These are phyloP conservation scores for Aspergillus spinulosporus DNA, from an alignment of 2,329 filamentous ascomycete species.

Conservation along the genomic window DNA sequence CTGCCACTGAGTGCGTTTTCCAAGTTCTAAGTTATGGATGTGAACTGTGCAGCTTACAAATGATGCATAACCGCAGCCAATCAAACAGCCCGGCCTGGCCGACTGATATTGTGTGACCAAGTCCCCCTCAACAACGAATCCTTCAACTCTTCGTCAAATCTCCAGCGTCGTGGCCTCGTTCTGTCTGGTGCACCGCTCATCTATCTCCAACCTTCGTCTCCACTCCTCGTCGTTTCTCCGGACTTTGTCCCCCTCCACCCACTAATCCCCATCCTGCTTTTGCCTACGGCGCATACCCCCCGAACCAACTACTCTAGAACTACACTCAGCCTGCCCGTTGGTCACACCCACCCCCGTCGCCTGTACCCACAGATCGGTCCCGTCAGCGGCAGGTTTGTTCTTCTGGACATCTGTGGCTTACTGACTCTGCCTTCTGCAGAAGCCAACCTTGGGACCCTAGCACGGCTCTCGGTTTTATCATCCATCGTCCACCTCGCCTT, in stretches of 20 bases:
- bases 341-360: slow-evolving; percentile 21
- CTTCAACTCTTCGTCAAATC: slow-evolving; percentile 12
- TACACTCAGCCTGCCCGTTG: slow-evolving; percentile 17
- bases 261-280: slow-evolving; percentile 18
- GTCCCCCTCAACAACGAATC: slow-evolving; percentile 9
- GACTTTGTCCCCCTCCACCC: slow-evolving; percentile 15
- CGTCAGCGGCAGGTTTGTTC: slow-evolving; percentile 23
- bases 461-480: neutral
- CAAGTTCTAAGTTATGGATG: neutral
- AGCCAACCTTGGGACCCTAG: slow-evolving; percentile 17
- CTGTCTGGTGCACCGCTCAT: slow-evolving; percentile 15
- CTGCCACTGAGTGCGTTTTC: slow-evolving; percentile 1
- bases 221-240: slow-evolving; percentile 8
- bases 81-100: slow-evolving; percentile 4
- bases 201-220: slow-evolving; percentile 13
- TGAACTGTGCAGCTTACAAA: slow-evolving; percentile 9
- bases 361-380: slow-evolving; percentile 27
- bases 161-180: slow-evolving; percentile 13
- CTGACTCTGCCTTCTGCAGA: slow-evolving; percentile 22
- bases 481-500: neutral
- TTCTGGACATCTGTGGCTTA: slow-evolving; percentile 12
- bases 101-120: neutral
- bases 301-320: slow-evolving; percentile 6
- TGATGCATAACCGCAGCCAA: slow-evolving; percentile 16
- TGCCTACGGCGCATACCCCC: slow-evolving; percentile 8